Evolutionary conservation across 179 eudicot species (phyloP).

Genomic region (Corrigiola litoralis): DNA sequence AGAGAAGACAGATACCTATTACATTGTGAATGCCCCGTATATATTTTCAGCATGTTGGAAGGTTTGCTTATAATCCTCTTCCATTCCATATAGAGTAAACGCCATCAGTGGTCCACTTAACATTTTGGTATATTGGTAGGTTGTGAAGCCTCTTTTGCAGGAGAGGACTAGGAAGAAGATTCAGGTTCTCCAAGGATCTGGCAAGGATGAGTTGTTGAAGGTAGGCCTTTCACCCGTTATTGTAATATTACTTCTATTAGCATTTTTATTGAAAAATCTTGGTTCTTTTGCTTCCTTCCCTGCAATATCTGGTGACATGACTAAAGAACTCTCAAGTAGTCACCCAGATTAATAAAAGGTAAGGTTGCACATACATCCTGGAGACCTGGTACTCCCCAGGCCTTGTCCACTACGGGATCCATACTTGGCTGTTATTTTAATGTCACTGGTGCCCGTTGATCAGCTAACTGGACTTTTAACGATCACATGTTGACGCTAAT

Average conservation of each 20-base stretch:
- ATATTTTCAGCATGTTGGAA: conserved; percentile 98
- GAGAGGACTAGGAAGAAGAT: conserved; percentile 90
- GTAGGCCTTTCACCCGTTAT: conserved; percentile 25
- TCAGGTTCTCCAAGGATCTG: conserved; percentile 88
- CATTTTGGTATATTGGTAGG: conserved; percentile 39
- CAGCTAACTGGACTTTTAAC: not conserved
- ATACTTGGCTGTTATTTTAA: too few species aligned
- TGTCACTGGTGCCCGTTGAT: too few species aligned
- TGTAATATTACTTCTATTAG: not conserved
- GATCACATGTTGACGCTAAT: not conserved
- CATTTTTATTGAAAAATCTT: not conserved
- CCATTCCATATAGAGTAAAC: not conserved
- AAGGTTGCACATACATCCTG: too few species aligned
- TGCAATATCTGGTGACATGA: too few species aligned
- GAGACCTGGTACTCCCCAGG: too few species aligned
- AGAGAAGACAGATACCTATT: conserved; percentile 87
- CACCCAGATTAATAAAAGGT: too few species aligned
- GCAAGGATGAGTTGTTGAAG: conserved; percentile 83
- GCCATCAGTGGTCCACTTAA: not conserved
- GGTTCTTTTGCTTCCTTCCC: not conserved
- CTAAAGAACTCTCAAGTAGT: too few species aligned
- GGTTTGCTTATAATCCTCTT: conserved; percentile 42
- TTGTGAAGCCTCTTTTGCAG: conserved; percentile 88
- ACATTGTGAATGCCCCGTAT: conserved; percentile 85
- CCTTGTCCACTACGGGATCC: too few species aligned